A percentile compares a stretch with the other conserved stretches of the same genome.
These are phyloP conservation scores for Wakefieldia striispora DNA, from an alignment of 768 basidiomycete genomes.

Conservation along the genomic window DNA sequence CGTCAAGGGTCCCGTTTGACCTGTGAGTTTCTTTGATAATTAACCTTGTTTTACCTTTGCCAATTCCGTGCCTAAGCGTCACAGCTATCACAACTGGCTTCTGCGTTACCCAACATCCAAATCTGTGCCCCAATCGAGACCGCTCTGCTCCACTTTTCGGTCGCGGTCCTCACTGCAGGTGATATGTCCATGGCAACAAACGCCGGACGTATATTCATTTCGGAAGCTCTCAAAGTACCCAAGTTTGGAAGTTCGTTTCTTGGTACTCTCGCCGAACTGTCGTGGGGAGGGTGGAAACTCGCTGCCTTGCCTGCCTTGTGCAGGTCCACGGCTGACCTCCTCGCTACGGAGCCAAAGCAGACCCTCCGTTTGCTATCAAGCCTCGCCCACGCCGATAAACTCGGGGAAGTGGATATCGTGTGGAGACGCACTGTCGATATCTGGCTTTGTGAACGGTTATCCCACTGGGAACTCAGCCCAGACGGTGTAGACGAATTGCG, in stretches of 20 bases:
- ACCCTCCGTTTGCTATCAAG: slow-evolving; percentile 51
- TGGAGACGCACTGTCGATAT: slow-evolving; percentile 56
- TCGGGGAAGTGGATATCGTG: slow-evolving; percentile 56
- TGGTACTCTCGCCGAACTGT: slow-evolving; percentile 58
- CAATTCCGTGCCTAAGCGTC: slow-evolving; percentile 23
- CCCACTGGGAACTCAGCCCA: slow-evolving; percentile 37
- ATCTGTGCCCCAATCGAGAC: slow-evolving; percentile 27
- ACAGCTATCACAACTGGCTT: slow-evolving; percentile 37
- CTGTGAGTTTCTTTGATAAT: slow-evolving; percentile 39
- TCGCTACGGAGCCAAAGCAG: slow-evolving; percentile 41
- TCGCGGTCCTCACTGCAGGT: slow-evolving; percentile 39
- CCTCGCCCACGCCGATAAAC: slow-evolving; percentile 45
- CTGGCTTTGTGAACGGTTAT: slow-evolving; percentile 46
- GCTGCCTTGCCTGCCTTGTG: slow-evolving; percentile 60
- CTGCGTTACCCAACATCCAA: slow-evolving; percentile 29
- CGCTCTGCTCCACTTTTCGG: slow-evolving; percentile 33
- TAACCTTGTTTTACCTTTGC: slow-evolving; percentile 3
- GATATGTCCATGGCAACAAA: slow-evolving; percentile 38
- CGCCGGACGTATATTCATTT: slow-evolving; percentile 48
- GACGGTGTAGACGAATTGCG: slow-evolving; percentile 51
- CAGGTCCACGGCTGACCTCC: slow-evolving; percentile 45
- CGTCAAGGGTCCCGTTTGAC: slow-evolving; percentile 69
- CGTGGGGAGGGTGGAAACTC: slow-evolving; percentile 78
- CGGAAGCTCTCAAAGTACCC: slow-evolving; percentile 24
- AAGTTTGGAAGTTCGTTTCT: slow-evolving; percentile 54